Base-by-base conservation (phyloP, 2,329 filamentous ascomycete species). In the Pseudocercospora cruenta region DNA sequence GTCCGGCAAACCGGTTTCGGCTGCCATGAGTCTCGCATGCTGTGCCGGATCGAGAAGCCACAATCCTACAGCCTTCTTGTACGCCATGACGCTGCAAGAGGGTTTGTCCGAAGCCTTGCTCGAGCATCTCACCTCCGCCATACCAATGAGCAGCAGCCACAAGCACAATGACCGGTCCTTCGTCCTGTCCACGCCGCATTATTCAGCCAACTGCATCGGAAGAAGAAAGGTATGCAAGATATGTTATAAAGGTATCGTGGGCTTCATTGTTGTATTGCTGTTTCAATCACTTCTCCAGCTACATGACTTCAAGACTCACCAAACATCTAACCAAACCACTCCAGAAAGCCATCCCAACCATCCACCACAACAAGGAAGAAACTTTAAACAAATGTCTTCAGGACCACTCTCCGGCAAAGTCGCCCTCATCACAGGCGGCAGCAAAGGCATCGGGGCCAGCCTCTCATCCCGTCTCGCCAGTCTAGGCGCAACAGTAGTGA, bases 401-500 rank as follows among this genome's bases (percentile, higher is more conserved):
- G 47, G 47, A 21, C 47, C 47, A 21, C 66, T 68, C 54, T 36
- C 60, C 5, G 66, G 66, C n/a, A 68, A 68, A 51, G 66, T 68
- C 26, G 63, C 64, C 39, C 63, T 68, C 33, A 54, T 69, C 36
- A 69, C 67, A 28, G 67, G 67, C 49, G 64, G 64, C 39, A 53
- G 43, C 21, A 62, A 64, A 58, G 67, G 67, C 45, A 69, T 69
- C 39, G 64, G 67, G 6, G 65, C 65, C 10, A 53, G 58, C 12
- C 36, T 61, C 47, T 33, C 33, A 26, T 54, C 59, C 28, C 64
- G 64, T 49, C 77, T 83, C 5, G 78, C 77, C 12, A 69, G 70
- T 24, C 73, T 78, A 24, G 82, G 83, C 19, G 82, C 82, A 31
- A 80, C 76, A 55, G 75, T 85, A 7, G 81, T 81, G 3, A 76